Base-by-base conservation (phyloP, 2,329 filamentous ascomycete genomes). In the Claviceps sp. region DNA sequence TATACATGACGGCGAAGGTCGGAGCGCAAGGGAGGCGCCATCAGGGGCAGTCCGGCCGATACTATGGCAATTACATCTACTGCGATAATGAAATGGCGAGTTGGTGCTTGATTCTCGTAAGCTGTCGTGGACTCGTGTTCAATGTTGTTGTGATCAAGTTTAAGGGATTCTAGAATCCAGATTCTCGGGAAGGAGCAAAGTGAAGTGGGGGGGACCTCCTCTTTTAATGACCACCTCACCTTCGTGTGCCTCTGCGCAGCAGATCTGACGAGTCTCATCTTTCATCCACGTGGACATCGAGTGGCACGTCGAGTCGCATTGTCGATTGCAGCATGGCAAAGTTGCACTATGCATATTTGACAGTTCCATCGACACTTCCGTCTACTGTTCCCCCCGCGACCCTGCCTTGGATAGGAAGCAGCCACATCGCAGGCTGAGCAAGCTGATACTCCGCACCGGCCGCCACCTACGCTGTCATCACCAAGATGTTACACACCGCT, bases 1-100 rank as follows among this genome's bases (percentile, higher is more conserved):
- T 76, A 65, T 76, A 76, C 73, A 76, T 76, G 56, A 52, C 63
- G 56, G 58, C 56, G 57, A 59, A 52, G 59, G 52, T 60, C 52
- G 56, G 58, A 57, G 59, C 54, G 57, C 57, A 55, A 55, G 56
- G 55, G 58, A 55, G 60, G 61, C 64, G 65, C 68, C 68, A 69
- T 70, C 48, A 51, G 54, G 48, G 55, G 55, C 57, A 47, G 24
- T 30, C 22, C 17, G 48, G 34, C 30, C 47, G 40, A 34, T 16
- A 41, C 40, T 30, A 8, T 24, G 24, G 43, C 24, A 22, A 30
- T 47, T 14, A 46, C 50, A 54, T 54, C 24, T 47, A 48, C 19
- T 30, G 47, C 34, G 16, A 17, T 24, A 14, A 41, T 5, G 11
- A 43, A 30, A 30, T 44, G 5, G 5, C n/a, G 46, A 34, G 30